Evolutionary conservation across 495 filamentous ascomycete species (phyloP), one percentile per base, ranked within the genome.

Genomic region (Tuber borchii): DNA sequence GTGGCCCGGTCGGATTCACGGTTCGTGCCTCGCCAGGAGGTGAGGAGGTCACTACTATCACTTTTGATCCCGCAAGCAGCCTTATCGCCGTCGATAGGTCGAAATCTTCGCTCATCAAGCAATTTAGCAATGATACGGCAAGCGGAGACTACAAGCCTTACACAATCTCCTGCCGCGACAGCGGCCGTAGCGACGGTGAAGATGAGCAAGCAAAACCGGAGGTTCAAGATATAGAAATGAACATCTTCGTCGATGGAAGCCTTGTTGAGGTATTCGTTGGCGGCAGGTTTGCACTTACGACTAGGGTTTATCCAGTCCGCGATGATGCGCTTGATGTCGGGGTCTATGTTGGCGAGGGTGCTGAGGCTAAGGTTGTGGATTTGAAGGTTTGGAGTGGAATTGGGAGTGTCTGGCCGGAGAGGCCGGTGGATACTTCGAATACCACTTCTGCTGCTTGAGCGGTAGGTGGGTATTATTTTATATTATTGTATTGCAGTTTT

Each of bases 181-280:
- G 2, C 2, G 14, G 14, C 56, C 26, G 72, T 14, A 73, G 75
- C 12, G 74, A 74, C n/a, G 73, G 76, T 31, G 37, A 78, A 20
- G 71, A 76, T 17, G 69, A 48, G 16, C 69, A 71, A 0, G 40
- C 76, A 9, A 84, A 85, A 68, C 79, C 77, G 2, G 77, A 85
- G 16, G 43, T 80, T 2, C 70, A 86, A 39, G 83, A 82, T 37
- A 34, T 65, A 65, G 26, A 65, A 34, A 65, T 34, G 56, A 34
- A 34, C 56, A 83, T 86, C 14, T 85, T 84, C 68, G 83, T 86
- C 12, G 85, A 86, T 43, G 84, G 83, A 45, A 83, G 82, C 2
- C 74, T 86, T 72, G 73, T 86, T 0, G 85, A 86, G 74, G 80
- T 86, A 6, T 85, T 84, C 48, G 84, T 81, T 0, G 86, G 86